These are phyloP conservation scores for Beauveria asiatica DNA, from an alignment of 2,329 filamentous ascomycete species.

Conservation along the genomic window DNA sequence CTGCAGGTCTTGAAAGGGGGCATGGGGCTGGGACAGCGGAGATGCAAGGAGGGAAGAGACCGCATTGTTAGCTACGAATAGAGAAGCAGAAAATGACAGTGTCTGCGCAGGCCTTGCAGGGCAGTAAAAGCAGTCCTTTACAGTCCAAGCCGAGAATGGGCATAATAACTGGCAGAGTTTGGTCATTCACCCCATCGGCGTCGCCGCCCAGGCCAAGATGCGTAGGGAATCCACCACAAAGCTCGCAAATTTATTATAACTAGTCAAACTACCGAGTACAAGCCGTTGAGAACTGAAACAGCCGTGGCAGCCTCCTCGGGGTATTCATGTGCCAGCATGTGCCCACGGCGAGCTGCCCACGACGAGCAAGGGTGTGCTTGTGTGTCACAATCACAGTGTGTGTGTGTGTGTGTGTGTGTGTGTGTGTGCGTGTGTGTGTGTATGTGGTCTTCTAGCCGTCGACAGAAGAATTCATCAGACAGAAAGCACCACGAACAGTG, in stretches of 20 bases:
- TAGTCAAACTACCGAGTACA: not conserved
- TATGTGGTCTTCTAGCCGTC: not conserved
- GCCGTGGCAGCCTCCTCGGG: not conserved
- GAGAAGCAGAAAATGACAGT: not conserved
- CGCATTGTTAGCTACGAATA: not conserved
- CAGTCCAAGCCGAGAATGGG: no score
- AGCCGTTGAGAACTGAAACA: not conserved
- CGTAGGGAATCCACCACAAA: not conserved
- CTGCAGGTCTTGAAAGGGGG: not conserved
- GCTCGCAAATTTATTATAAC: not conserved
- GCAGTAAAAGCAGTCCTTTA: no score
- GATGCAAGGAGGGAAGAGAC: conserved; percentile 1
- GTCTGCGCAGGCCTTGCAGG: not conserved
- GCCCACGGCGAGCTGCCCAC: no score
- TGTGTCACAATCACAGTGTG: not conserved
- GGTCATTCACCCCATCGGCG: not conserved
- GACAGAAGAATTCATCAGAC: not conserved
- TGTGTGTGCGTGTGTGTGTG: not conserved
- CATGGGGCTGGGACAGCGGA: not conserved
- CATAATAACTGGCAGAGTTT: no score
- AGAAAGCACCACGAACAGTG: not conserved
- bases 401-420: not conserved
- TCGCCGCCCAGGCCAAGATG: not conserved
- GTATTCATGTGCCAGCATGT: not conserved
- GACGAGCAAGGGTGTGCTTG: not conserved